Evolutionary conservation across 2,329 filamentous ascomycete species (phyloP), one percentile per base, ranked within the genome.

Genomic region (Orbilia oligospora): DNA sequence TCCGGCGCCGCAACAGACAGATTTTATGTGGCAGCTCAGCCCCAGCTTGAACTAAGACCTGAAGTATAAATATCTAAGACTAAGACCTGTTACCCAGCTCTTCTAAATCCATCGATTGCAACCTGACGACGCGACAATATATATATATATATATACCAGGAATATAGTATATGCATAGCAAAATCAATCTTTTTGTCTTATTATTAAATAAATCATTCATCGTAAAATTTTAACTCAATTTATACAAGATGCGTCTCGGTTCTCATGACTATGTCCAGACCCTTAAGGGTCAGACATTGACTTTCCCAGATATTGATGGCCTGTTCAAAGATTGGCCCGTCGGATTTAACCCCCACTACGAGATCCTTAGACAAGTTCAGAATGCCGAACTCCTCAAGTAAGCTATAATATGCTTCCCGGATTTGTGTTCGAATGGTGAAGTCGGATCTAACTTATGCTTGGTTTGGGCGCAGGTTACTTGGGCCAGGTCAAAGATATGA

Each of bases 181-280:
- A 8, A 1, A 36, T 12, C 33, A 36, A 36, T 36, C 33, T 36
- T 8, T 36, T 36, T 12, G 5, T 36, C 33, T 36, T 5, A 12
- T 36, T 36, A 36, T 9, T 1, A n/a, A 16, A 44, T 22, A 22
- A 1, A 22, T 22, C 46, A 22, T 8, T 5, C 10, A 48, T 18
- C 6, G 22, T 48, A 44, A 10, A 48, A 10, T 10, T n/a, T 20
- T 22, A 16, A 22, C 10, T 5, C 48, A 6, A 51, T 12, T 24
- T 36, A 36, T 56, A 6, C n/a, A 69, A 16, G 3, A 69, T 69
- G 66, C 36, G 49, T 55, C 20, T 80, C 8, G 76, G 79, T 2
- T 69, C 75, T 30, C 80, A 81, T 49, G 80, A 81, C 9, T 80
- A 80, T 53, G 78, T 81, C 22, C 71, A 73, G 18, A 81, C 67